These are phyloP conservation scores for Escovopsis weberi DNA, from an alignment of 2,329 filamentous ascomycete species.

Conservation along the genomic window DNA sequence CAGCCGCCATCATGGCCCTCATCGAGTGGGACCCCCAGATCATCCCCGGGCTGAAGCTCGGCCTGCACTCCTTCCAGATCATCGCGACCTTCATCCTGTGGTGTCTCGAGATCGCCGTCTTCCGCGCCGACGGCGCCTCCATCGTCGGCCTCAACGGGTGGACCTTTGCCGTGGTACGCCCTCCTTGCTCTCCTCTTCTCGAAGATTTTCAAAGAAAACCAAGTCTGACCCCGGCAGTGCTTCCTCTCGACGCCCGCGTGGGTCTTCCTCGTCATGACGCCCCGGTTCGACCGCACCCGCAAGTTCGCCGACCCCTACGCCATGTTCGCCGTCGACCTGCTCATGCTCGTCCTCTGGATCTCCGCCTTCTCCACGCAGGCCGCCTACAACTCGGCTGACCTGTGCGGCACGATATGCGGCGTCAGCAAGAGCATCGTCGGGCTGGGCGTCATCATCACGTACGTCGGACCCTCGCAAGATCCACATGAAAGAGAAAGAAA, in stretches of 20 bases:
- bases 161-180: conserved; percentile 48
- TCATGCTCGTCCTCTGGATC: conserved; percentile 48
- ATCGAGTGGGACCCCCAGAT: conserved; percentile 39
- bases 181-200: background rate
- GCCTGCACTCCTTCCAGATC: conserved; percentile 41
- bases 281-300: conserved; percentile 46
- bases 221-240: conserved; percentile 28
- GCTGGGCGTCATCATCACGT: conserved; percentile 49
- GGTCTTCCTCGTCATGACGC: conserved; percentile 51
- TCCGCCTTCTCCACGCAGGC: conserved; percentile 53
- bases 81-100: conserved; percentile 40
- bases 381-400: conserved; percentile 42
- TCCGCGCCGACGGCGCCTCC: conserved; percentile 30
- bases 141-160: conserved; percentile 46
- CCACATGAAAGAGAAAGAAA: background rate
- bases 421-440: conserved; percentile 49
- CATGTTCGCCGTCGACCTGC: conserved; percentile 42
- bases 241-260: conserved; percentile 50
- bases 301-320: conserved; percentile 47
- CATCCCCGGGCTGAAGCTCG: conserved; percentile 41
- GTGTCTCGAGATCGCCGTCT: conserved; percentile 45
- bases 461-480: conserved; percentile 14
- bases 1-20: conserved; percentile 24
- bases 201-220: background rate
- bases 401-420: conserved; percentile 42